Conservation (phyloP, 2,329 filamentous ascomycete genomes). For the Claviceps monticola region DNA sequence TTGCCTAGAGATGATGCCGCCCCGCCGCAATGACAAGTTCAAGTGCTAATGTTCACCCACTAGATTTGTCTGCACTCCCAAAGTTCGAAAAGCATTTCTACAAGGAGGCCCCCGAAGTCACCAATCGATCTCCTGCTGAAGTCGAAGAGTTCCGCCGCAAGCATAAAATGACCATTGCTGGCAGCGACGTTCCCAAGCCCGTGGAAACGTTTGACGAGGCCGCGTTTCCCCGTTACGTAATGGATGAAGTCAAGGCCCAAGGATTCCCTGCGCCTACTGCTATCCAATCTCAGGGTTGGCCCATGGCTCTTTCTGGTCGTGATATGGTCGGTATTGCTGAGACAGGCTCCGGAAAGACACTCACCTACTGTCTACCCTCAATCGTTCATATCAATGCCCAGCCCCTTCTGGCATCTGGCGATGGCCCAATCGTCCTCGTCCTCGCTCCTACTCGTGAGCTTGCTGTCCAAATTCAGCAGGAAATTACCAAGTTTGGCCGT, state of each 20-base stretch:
- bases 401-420: conserved; percentile 84
- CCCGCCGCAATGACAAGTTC: neutral
- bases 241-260: conserved; percentile 97
- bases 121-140: conserved; percentile 59
- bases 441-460: conserved; percentile 94
- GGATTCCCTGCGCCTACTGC: conserved; percentile 87
- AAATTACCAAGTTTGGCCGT: conserved; percentile 97
- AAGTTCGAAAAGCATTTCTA: conserved; percentile 99
- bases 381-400: conserved; percentile 99
- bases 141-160: conserved; percentile 80
- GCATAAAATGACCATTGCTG: conserved; percentile 72
- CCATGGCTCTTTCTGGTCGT: conserved; percentile 94
- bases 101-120: conserved; percentile 79
- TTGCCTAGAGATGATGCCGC: neutral
- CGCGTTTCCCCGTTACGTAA: conserved; percentile 90
- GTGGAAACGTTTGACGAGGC: conserved; percentile 97
- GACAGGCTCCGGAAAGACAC: conserved; percentile 96
- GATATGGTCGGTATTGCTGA: conserved; percentile 98
- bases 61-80: conserved; percentile 65
- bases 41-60: neutral
- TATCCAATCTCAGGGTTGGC: conserved; percentile 98
- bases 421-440: conserved; percentile 92
- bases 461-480: conserved; percentile 95
- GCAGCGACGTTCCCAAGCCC: conserved; percentile 73
- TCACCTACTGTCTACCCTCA: conserved; percentile 93